Percentiles rank a stretch among this genome's conserved stretches.
Conservation (phyloP, 176 grass and related monocot species). For the Lolium multiflorum region DNA sequence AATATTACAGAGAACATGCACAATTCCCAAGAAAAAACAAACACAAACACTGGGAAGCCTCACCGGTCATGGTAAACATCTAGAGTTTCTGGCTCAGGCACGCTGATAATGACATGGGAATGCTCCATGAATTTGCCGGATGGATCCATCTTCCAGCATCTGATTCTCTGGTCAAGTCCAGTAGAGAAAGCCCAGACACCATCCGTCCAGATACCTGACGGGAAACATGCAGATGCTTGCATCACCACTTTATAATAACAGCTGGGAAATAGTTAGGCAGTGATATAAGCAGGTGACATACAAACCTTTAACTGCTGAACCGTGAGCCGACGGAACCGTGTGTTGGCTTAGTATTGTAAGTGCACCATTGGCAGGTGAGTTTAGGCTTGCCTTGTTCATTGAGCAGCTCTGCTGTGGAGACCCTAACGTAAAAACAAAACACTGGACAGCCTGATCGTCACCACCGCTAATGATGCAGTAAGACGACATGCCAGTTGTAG, state of each 20-base stretch:
- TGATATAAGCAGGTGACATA: background rate
- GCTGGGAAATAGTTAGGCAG: background rate
- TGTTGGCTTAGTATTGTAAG: constrained; percentile 58
- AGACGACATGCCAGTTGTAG: constrained; percentile 32
- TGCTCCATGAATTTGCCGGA: constrained; percentile 54
- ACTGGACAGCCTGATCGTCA: constrained; percentile 84
- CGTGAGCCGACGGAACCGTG: constrained; percentile 65
- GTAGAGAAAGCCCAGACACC: constrained; percentile 82
- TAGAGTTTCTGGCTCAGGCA: constrained; percentile 95
- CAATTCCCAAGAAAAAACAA: background rate
- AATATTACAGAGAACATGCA: too few species aligned
- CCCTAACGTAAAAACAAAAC: constrained; percentile 59
- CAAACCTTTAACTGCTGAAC: constrained; percentile 95
- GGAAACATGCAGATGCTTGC: background rate
- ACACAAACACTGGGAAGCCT: background rate
- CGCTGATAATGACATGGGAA: constrained; percentile 69
- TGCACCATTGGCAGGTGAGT: constrained; percentile 5
- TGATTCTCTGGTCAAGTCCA: constrained; percentile 92
- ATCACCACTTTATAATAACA: constrained; percentile 4
- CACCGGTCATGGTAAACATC: constrained; percentile 66
- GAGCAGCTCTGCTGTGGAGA: constrained; percentile 21
- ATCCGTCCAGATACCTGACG: constrained; percentile 83
- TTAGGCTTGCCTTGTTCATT: background rate
- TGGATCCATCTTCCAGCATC: constrained; percentile 65
- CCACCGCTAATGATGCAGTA: constrained; percentile 80